phyloP scores from a whole-genome alignment of 2,329 filamentous ascomycete genomes.

The Trichoderma afroharzianum region DNA sequence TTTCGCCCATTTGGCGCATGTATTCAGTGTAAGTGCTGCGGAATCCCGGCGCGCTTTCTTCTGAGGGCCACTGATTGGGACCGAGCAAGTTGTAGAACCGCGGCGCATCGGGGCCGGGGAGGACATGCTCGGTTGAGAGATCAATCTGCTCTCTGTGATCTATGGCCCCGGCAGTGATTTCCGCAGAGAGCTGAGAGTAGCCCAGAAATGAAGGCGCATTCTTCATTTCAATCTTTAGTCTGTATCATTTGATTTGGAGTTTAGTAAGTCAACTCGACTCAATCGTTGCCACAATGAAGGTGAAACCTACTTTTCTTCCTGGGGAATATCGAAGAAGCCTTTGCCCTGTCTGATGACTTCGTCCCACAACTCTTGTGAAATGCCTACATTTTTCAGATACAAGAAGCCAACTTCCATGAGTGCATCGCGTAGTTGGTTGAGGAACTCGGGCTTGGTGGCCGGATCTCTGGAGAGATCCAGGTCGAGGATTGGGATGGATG shows the following conservation, averaged over 20 bases:
- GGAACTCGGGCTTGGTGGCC: conserved; percentile 67
- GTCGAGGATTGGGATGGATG: conserved; percentile 72
- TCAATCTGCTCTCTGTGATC: conserved; percentile 88
- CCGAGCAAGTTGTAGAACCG: conserved; percentile 71
- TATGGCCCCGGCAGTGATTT: conserved; percentile 68
- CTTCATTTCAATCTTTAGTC: conserved; percentile 68
- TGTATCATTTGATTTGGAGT: conserved; percentile 27
- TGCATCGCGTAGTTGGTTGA: conserved; percentile 67
- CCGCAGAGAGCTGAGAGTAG: conserved; percentile 62
- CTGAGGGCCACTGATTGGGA: conserved; percentile 76
- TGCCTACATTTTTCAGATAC: conserved; percentile 77
- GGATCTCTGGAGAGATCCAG: conserved; percentile 62
- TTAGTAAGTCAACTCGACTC: neutral
- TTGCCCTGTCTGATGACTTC: conserved; percentile 65
- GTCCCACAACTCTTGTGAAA: conserved; percentile 61
- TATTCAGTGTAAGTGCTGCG: conserved; percentile 67
- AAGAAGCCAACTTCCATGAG: conserved; percentile 85
- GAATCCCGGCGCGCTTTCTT: conserved; percentile 62
- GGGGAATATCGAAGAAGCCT: conserved; percentile 72
- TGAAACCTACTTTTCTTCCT: conserved; percentile 64
- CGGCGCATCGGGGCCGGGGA: conserved; percentile 60
- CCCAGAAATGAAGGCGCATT: conserved; percentile 69
- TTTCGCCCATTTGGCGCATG: conserved; percentile 68
- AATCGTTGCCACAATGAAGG: neutral
- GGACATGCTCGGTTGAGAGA: conserved; percentile 71